Evolutionary conservation across 345 rosid genomes (phyloP).

Genomic region (Streptanthus diversifolius): DNA sequence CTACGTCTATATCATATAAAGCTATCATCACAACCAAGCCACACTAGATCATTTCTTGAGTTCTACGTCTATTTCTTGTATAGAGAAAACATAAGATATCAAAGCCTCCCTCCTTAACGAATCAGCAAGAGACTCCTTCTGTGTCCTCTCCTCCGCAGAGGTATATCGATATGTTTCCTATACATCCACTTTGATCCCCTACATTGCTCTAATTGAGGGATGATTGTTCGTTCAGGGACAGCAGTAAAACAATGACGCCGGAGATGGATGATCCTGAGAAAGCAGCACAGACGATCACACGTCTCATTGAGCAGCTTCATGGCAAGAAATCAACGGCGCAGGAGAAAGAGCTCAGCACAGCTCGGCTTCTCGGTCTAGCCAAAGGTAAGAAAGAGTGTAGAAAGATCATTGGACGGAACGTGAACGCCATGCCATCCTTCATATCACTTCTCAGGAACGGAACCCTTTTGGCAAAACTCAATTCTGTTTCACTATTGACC

Average conservation of each 20-base stretch:
- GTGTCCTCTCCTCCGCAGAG: slow-evolving; percentile 10
- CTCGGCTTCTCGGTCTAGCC: slow-evolving; percentile 64
- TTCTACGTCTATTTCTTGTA: not conserved
- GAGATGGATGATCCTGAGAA: slow-evolving; percentile 54
- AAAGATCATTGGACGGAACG: slow-evolving; percentile 59
- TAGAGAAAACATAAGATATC: slow-evolving; percentile 48
- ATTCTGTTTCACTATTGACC: slow-evolving; percentile 64
- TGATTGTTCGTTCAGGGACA: slow-evolving; percentile 40
- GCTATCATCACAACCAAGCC: not conserved
- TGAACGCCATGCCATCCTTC: slow-evolving; percentile 84
- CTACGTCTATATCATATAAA: not conserved
- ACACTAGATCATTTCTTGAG: not conserved
- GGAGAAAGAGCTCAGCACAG: slow-evolving; percentile 76
- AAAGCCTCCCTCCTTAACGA: slow-evolving; percentile 52
- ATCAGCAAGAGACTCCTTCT: slow-evolving; percentile 19
- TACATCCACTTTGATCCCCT: not conserved
- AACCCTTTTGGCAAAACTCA: slow-evolving; percentile 59
- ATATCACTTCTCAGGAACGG: slow-evolving; percentile 77
- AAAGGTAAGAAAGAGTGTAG: slow-evolving; percentile 72
- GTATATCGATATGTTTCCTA: not conserved
- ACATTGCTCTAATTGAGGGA: not conserved
- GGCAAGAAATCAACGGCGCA: slow-evolving; percentile 54
- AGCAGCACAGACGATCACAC: slow-evolving; percentile 60
- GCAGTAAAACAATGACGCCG: slow-evolving; percentile 36
- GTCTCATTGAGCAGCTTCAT: slow-evolving; percentile 72